Evolutionary conservation across 371 early-diverging fungal species (phyloP), one percentile per base, ranked within the genome.

Genomic region (Mucor plumbeus): DNA sequence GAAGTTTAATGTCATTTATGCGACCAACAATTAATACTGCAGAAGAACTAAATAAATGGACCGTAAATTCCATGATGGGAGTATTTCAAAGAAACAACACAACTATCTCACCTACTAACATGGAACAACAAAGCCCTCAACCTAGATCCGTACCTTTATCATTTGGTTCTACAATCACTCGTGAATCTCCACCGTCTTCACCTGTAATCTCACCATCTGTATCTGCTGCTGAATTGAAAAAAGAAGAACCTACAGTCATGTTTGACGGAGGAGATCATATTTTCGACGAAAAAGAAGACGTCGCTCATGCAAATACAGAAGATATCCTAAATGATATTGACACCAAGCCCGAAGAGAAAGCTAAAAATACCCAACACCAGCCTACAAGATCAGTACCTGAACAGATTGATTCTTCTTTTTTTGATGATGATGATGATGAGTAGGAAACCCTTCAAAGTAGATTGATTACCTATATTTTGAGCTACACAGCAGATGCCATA

Each of bases 1-100:
- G 73, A 1, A 63, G 61, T 41, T 50, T 83, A 15, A 79, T 79
- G 83, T 73, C 79, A 0, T 74, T 83, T 50, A 78, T 81, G 67
- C 63, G 76, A 14, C 67, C 78, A 31, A 65, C 35, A 55, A 73
- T 59, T 8, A 56, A 56, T 10, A 64, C 64, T 8, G 40, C 64
- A 7, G 64, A 64, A 7, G 57, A 64, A 19, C 35, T 55, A 34
- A 73, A 33, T 40, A 77, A 75, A 58, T 75, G 76, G 74, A 67
- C 65, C 5, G 62, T 73, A 13, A 64, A 60, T 33, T 69, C 74
- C n/a, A 62, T 78, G 54, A 74, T 73, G 68, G 79, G 79, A 5
- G 77, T 76, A 6, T 77, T 77, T 59, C 73, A 80, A 34, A 73
- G 80, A 69, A 73, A 62, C 21, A 60, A 21, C 4, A 14, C 35